Evolutionary conservation across 2,329 filamentous ascomycete species (phyloP).

Genomic region (Cordyceps tenuipes): DNA sequence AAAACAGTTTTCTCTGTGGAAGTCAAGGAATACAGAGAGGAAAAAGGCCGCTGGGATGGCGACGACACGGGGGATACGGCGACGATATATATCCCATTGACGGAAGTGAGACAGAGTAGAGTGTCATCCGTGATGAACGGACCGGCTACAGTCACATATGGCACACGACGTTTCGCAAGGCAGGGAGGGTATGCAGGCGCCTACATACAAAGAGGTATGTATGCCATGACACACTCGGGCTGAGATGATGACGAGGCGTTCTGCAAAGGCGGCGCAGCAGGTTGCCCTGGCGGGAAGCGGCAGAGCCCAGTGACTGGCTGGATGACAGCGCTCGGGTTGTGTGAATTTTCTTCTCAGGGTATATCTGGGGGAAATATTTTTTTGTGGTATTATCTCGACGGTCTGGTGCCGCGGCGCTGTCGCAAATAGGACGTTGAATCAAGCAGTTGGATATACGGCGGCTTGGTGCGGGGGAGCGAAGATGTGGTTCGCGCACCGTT

Average conservation of each 20-base stretch:
- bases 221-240: neutral
- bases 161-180: constrained; percentile 1
- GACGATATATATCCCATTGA: neutral
- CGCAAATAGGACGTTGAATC: neutral
- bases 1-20: no score
- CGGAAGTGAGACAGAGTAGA: neutral
- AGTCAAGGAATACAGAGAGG: neutral
- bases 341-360: neutral
- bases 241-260: no score
- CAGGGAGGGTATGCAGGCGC: neutral
- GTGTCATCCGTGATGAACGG: neutral
- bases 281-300: neutral
- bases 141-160: neutral
- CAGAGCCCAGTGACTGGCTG: neutral
- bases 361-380: neutral
- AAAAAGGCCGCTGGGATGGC: neutral
- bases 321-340: neutral
- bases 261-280: neutral
- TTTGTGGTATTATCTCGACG: neutral
- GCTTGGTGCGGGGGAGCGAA: neutral
- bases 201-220: neutral
- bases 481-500: neutral
- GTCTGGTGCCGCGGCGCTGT: neutral
- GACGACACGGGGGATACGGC: neutral
- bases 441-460: neutral